phyloP scores from a whole-genome alignment of 345 rosid species.

The Trapa incisa region DNA sequence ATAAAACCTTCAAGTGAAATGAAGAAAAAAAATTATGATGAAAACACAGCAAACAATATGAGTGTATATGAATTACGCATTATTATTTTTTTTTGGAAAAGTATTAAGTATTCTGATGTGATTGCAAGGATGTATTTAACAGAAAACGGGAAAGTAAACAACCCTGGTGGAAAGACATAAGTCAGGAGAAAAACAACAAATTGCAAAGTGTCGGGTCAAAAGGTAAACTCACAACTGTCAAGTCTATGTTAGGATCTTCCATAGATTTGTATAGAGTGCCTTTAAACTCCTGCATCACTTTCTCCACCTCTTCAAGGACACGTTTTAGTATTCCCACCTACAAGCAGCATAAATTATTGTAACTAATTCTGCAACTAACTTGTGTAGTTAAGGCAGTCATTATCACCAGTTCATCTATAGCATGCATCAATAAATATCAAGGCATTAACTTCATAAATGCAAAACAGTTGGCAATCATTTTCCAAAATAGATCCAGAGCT shows the following conservation, averaged over 20 bases:
- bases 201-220: neutral
- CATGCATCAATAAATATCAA: neutral
- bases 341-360: constrained; percentile 5
- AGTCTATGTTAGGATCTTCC: constrained; percentile 95
- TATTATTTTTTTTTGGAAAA: no score
- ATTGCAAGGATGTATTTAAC: neutral
- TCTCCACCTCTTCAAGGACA: constrained; percentile 98
- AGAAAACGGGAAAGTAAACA: neutral
- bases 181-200: neutral
- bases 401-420: neutral
- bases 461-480: no score
- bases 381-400: neutral
- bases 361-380: neutral
- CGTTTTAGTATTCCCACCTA: constrained; percentile 94
- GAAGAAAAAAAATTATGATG: neutral
- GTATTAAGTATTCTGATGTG: no score
- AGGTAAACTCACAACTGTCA: constrained; percentile 53
- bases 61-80: neutral
- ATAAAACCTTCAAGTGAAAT: neutral
- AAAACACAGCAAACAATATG: neutral
- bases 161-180: neutral
- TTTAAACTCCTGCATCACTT: constrained; percentile 91
- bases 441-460: no score
- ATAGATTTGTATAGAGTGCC: constrained; percentile 80
- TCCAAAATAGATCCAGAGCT: no score